phyloP scores from a whole-genome alignment of 78 protist genomes.

The Tieghemostelium lacteum region DNA sequence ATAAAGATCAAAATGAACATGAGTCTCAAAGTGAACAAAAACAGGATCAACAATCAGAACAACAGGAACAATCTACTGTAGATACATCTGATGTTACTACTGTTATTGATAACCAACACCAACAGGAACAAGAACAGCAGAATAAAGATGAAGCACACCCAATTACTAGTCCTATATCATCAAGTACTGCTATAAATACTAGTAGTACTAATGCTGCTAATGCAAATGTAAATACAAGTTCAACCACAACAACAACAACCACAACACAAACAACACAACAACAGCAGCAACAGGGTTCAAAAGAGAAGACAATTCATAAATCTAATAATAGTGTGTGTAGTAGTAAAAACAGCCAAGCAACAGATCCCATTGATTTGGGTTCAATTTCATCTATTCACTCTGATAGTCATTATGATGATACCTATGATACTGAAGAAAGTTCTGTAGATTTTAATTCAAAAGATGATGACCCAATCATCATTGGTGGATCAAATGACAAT shows the following conservation, averaged over 20 bases:
- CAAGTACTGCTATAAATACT: too few relatives aligned
- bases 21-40: neutral
- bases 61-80: neutral
- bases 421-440: conserved; percentile 63
- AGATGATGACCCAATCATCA: too few relatives aligned
- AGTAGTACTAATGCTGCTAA: too few relatives aligned
- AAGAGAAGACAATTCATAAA: neutral
- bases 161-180: too few relatives aligned
- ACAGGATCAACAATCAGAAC: neutral
- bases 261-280: neutral
- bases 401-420: conserved; percentile 71
- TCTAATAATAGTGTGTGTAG: neutral
- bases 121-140: too few relatives aligned
- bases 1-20: neutral
- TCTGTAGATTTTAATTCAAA: conserved; percentile 24
- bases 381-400: conserved; percentile 40
- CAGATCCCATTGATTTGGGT: neutral
- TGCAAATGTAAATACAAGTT: too few relatives aligned
- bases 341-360: neutral
- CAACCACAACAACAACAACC: too few relatives aligned
- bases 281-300: neutral
- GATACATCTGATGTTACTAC: too few relatives aligned
- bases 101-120: too few relatives aligned
- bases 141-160: too few relatives aligned
- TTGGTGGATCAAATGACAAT: too few relatives aligned